A percentile compares a stretch with the other conserved stretches of the same genome.
Conservation (phyloP, 306 rosid genomes). For the Parietaria judaica region DNA sequence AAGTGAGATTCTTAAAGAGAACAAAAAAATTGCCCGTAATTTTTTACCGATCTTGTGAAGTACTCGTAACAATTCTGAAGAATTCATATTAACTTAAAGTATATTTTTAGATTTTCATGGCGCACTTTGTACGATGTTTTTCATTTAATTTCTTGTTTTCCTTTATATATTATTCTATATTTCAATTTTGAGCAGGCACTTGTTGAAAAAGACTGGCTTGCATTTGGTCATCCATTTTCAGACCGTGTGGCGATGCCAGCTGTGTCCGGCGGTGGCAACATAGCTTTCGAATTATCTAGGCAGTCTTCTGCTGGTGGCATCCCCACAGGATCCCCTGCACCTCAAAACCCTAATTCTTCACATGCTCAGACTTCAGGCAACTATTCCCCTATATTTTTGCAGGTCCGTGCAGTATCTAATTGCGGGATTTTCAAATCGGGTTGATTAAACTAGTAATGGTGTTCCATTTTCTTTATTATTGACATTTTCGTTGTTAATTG, state of each 20-base stretch:
- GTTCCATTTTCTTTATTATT: too few species aligned
- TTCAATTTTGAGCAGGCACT: conserved; percentile 55
- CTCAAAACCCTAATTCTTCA: conserved; percentile 52
- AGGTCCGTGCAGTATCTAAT: conserved; percentile 49
- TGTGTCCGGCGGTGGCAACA: conserved; percentile 42
- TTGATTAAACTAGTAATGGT: neutral
- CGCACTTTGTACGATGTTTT: too few species aligned
- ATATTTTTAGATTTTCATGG: too few species aligned
- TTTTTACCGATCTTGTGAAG: neutral
- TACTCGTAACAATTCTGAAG: neutral
- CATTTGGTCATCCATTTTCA: conserved; percentile 93
- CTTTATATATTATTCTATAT: neutral
- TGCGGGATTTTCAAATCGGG: neutral
- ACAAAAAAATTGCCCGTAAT: too few species aligned
- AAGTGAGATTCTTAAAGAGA: too few species aligned
- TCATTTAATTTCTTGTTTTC: too few species aligned
- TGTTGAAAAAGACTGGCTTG: conserved; percentile 95
- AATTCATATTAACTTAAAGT: neutral
- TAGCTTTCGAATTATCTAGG: conserved; percentile 66
- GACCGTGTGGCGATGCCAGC: conserved; percentile 75
- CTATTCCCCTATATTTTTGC: conserved; percentile 89
- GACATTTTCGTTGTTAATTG: neutral
- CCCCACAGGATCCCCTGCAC: conserved; percentile 46
- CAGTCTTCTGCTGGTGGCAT: conserved; percentile 57
- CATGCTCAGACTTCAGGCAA: conserved; percentile 63